phyloP scores from a whole-genome alignment of 2,329 filamentous ascomycete genomes.

The Leptographium radiaticola region DNA sequence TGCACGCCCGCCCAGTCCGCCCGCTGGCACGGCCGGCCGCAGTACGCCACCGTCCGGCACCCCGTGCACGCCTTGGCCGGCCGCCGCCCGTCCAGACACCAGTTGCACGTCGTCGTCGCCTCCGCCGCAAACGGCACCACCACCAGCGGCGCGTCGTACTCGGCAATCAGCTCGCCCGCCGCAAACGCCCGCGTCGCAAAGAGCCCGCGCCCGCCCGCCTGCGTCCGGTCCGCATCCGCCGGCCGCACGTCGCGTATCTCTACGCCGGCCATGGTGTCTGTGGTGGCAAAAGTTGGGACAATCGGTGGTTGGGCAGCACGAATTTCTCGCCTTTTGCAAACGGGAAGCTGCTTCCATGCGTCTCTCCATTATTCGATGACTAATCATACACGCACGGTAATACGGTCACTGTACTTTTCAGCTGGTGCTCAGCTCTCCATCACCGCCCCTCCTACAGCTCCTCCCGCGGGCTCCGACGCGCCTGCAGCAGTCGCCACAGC shows the following conservation, averaged over 20 bases:
- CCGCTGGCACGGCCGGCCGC: conserved; percentile 38
- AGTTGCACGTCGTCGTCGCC: conserved; percentile 30
- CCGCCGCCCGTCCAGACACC: conserved; percentile 26
- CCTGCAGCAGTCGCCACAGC: conserved; percentile 7
- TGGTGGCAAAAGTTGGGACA: not conserved
- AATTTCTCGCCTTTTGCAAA: too few species aligned
- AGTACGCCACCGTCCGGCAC: conserved; percentile 43
- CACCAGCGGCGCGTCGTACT: conserved; percentile 30
- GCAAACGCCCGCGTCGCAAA: conserved; percentile 26
- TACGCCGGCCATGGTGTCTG: conserved; percentile 3
- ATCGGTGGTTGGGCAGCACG: not conserved
- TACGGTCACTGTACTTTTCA: too few species aligned
- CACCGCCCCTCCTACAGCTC: conserved; percentile 3
- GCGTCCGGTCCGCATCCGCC: not conserved
- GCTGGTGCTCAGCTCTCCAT: too few species aligned
- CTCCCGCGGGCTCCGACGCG: not conserved
- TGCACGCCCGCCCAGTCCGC: conserved; percentile 40
- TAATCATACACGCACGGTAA: too few species aligned
- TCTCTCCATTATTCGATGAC: too few species aligned
- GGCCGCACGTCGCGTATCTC: conserved; percentile 11
- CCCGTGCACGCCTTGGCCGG: conserved; percentile 30
- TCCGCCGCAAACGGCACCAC: conserved; percentile 33
- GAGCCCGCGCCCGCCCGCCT: conserved; percentile 25
- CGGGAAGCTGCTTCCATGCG: too few species aligned
- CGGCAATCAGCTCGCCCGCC: conserved; percentile 32